phyloP scores from a whole-genome alignment of 1,284 basidiomycete genomes.

The Ustilago curta region DNA sequence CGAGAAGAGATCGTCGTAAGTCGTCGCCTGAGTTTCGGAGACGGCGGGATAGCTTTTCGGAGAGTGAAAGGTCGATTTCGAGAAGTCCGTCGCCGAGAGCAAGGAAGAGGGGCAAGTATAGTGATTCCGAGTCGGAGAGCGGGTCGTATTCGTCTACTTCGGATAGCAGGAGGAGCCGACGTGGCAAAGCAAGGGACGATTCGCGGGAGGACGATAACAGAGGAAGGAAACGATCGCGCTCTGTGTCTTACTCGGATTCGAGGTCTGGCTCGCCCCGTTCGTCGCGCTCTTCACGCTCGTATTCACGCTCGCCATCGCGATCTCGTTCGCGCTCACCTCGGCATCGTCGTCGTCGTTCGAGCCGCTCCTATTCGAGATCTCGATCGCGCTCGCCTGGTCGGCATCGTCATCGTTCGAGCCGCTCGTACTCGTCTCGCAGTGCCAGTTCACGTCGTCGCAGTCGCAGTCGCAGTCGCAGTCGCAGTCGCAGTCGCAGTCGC shows the following conservation, averaged over 20 bases:
- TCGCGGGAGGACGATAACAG: slow-evolving; percentile 1
- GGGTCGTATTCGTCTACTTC: slow-evolving; percentile 17
- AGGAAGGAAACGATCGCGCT: slow-evolving; percentile 18
- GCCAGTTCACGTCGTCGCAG: not conserved
- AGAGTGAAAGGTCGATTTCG: slow-evolving; percentile 21
- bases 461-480: slow-evolving; percentile 9
- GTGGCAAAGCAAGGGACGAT: slow-evolving; percentile 5
- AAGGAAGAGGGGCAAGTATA: slow-evolving; percentile 24
- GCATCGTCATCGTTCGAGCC: no score
- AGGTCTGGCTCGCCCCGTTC: slow-evolving; percentile 23
- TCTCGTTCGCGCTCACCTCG: slow-evolving; percentile 35
- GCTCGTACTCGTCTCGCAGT: slow-evolving; percentile 16
- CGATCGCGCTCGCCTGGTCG: slow-evolving; percentile 9
- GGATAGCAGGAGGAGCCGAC: slow-evolving; percentile 1
- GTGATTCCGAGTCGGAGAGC: slow-evolving; percentile 7
- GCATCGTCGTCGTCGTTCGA: slow-evolving; percentile 3
- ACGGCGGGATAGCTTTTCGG: slow-evolving; percentile 7
- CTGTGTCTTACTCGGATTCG: slow-evolving; percentile 11
- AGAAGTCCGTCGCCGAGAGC: slow-evolving; percentile 25
- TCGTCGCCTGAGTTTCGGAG: not conserved
- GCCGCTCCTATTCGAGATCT: slow-evolving; percentile 2
- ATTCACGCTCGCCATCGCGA: slow-evolving; percentile 48
- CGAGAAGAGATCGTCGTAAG: slow-evolving; percentile 1
- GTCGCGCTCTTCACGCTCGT: slow-evolving; percentile 26
- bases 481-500: not conserved